A percentile compares a stretch with the other conserved stretches of the same genome.
These are phyloP conservation scores for Pseudodiploospora longispora DNA, from an alignment of 2,329 filamentous ascomycete genomes.

Conservation along the genomic window DNA sequence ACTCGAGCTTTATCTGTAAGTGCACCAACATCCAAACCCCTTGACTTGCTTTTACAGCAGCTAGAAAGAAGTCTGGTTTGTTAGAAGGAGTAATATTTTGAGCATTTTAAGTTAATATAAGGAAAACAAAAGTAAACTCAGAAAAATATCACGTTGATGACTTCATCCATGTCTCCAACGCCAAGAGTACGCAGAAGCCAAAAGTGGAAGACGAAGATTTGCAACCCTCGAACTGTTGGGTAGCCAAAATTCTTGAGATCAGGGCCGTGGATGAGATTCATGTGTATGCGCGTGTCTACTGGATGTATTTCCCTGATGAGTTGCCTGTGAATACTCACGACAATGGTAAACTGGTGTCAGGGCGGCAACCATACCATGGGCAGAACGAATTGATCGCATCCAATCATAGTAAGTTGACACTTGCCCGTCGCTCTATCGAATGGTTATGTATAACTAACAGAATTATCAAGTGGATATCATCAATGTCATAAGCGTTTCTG, in stretches of 20 bases:
- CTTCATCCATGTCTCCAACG: slow-evolving; percentile 53
- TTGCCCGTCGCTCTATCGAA: not conserved
- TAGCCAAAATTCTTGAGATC: slow-evolving; percentile 70
- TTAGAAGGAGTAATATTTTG: too few species aligned
- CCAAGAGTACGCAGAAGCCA: slow-evolving; percentile 44
- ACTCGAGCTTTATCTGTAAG: slow-evolving; percentile 54
- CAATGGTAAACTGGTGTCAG: slow-evolving; percentile 39
- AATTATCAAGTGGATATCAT: slow-evolving; percentile 56
- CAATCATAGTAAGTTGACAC: slow-evolving; percentile 51
- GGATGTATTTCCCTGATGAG: slow-evolving; percentile 72
- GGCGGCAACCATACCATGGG: slow-evolving; percentile 60
- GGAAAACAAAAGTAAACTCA: slow-evolving; percentile 39
- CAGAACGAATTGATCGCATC: slow-evolving; percentile 61
- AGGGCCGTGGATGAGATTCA: slow-evolving; percentile 62
- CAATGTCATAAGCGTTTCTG: slow-evolving; percentile 63
- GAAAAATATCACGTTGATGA: slow-evolving; percentile 50
- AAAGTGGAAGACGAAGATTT: not conserved
- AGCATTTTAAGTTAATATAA: not conserved
- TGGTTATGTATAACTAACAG: not conserved
- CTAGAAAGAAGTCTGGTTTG: too few species aligned
- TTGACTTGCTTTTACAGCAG: too few species aligned
- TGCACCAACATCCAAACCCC: slow-evolving; percentile 12
- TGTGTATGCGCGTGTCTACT: slow-evolving; percentile 69
- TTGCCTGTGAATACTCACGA: slow-evolving; percentile 48
- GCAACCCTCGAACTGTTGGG: slow-evolving; percentile 47